Base-by-base conservation (phyloP, 148 eudicot genomes). In the Nyssa sinensis region DNA sequence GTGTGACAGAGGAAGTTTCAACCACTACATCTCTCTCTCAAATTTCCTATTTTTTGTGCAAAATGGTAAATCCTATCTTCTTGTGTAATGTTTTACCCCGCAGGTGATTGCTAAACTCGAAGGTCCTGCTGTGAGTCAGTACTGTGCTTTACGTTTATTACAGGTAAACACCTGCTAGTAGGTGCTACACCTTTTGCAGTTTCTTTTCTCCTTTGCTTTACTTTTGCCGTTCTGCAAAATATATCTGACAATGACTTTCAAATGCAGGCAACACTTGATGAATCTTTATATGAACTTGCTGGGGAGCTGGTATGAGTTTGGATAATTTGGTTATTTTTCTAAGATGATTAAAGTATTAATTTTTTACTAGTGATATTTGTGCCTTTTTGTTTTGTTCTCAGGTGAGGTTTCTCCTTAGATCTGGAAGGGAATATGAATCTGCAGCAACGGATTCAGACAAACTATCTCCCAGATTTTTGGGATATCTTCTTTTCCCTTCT, bases 81-180 rank as follows among this genome's bases (percentile, higher is more conserved):
- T 58, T 66, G 32, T 34, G 35, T 74, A 17, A 19, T 71, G 77
- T 63, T 64, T 33, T 55, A 71, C 44, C 60, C 62, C 25, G 5
- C 82, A 94, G 98, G 98, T 94, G 59, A 94, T 94, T 76, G 98
- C 98, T 32, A 90, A 92, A 85, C 97, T 94, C 71, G 98, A 94
- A 82, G 96, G 96, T 73, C 85, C 96, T 58, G 96, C 98, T 70
- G 97, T 90, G 72, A 95, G 97, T 80, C 98, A 95, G 75, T 89
- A 90, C 75, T 95, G 92, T 82, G 98, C 98, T 74, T 84, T 95
- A 85, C 94, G 97, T 71, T 86, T 95, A 80, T 82, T 95, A 79
- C 97, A 95, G 97, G 98, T 92, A 75, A 74, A 67, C n/a, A 14
- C 21, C 11, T 27, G 73, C 28, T 60, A 62, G 66, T 49, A 58